Percentiles rank a stretch among this genome's conserved stretches.
These are phyloP conservation scores for Calendula officinalis DNA, from an alignment of 129 eudicot species.

Conservation along the genomic window DNA sequence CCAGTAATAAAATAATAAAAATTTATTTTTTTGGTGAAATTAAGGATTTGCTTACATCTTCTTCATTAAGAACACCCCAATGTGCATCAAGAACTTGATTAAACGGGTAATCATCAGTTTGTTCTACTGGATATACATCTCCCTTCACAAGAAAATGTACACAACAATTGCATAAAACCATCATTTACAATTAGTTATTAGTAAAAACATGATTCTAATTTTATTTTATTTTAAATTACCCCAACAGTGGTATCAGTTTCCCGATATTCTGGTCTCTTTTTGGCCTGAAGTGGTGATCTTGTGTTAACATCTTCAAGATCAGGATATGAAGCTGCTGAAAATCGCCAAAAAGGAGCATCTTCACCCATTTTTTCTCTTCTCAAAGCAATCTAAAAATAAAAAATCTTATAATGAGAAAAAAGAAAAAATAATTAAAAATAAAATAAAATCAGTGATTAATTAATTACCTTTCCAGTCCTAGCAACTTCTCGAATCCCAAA, in stretches of 20 bases:
- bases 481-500: slow-evolving; percentile 91
- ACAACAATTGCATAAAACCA: slow-evolving; percentile 41
- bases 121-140: slow-evolving; percentile 93
- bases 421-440: not conserved
- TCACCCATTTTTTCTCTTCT: slow-evolving; percentile 96
- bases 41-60: slow-evolving; percentile 61
- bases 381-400: slow-evolving; percentile 69
- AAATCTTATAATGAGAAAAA: not conserved
- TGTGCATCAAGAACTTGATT: slow-evolving; percentile 91
- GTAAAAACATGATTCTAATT: not conserved
- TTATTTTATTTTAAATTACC: slow-evolving; percentile 29
- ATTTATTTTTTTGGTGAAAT: not conserved
- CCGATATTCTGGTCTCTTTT: slow-evolving; percentile 29
- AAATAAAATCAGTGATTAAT: not conserved
- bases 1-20: not conserved
- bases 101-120: slow-evolving; percentile 42
- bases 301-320: slow-evolving; percentile 58
- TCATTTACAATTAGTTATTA: slow-evolving; percentile 6
- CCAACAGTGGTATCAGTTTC: slow-evolving; percentile 51
- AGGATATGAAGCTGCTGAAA: slow-evolving; percentile 95
- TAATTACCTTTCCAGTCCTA: slow-evolving; percentile 79
- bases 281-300: slow-evolving; percentile 40
- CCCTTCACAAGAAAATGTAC: slow-evolving; percentile 43
- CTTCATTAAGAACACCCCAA: slow-evolving; percentile 88
- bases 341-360: slow-evolving; percentile 98